Percentiles rank a stretch among this genome's conserved stretches.
Conservation (phyloP, 768 basidiomycete genomes). For the Paxillus involutus region DNA sequence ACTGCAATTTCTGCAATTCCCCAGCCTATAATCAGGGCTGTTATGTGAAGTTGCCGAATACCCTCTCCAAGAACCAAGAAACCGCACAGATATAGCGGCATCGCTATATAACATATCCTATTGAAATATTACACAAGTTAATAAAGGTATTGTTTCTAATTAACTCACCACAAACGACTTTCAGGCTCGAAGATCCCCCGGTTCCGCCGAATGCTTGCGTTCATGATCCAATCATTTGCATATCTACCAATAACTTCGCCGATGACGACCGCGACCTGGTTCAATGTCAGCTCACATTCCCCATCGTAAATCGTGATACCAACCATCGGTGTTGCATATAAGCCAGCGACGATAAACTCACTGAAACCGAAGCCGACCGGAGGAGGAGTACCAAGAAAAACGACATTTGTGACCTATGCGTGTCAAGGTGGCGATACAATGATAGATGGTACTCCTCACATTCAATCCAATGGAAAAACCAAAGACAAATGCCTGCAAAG, state of each 20-base stretch:
- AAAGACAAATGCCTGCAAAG: constrained; percentile 40
- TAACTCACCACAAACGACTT: constrained; percentile 39
- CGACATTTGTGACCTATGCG: constrained; percentile 50
- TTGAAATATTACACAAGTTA: neutral
- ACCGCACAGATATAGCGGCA: constrained; percentile 42
- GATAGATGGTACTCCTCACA: constrained; percentile 18
- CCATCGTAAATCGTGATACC: neutral
- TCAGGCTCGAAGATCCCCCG: constrained; percentile 56
- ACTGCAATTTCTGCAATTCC: constrained; percentile 38
- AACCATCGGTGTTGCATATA: constrained; percentile 46
- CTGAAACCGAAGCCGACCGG: constrained; percentile 50
- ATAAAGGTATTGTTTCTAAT: neutral
- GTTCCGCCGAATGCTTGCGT: constrained; percentile 42
- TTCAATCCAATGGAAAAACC: constrained; percentile 51
- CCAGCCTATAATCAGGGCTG: constrained; percentile 42
- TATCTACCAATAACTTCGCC: constrained; percentile 54
- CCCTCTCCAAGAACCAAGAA: constrained; percentile 42
- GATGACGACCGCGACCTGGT: constrained; percentile 46
- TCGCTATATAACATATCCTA: constrained; percentile 39
- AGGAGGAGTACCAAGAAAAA: constrained; percentile 48
- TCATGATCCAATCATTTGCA: constrained; percentile 51
- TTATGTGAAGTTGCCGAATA: constrained; percentile 30
- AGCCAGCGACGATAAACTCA: constrained; percentile 40
- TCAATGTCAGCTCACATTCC: neutral
- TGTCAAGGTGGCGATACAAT: neutral